Percentiles rank a stretch among this genome's conserved stretches.
Evolutionary conservation across 768 basidiomycete species (phyloP).

Genomic region (Boletus rubescentipes): DNA sequence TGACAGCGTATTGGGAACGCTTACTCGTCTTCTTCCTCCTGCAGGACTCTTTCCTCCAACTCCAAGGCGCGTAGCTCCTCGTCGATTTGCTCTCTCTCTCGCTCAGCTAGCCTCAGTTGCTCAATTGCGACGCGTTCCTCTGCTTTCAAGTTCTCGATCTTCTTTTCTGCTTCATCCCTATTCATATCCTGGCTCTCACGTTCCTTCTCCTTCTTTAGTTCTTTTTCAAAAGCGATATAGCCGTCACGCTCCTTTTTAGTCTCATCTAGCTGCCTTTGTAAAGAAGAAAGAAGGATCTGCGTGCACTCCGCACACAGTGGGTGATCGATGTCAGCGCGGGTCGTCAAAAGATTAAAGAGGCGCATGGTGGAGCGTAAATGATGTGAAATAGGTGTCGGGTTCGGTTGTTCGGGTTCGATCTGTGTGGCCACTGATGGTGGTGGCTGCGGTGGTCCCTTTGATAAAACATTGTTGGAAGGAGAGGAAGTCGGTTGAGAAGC

Average conservation of each 20-base stretch:
- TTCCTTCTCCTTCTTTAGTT: conserved; percentile 79
- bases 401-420: conserved; percentile 52
- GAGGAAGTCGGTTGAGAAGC: conserved; percentile 44
- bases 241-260: conserved; percentile 90
- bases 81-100: conserved; percentile 73
- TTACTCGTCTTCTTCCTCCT: conserved; percentile 80
- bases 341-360: conserved; percentile 74
- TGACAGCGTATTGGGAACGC: conserved; percentile 30
- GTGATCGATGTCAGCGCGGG: conserved; percentile 81
- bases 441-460: conserved; percentile 27
- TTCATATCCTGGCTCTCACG: conserved; percentile 59
- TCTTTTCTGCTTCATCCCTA: conserved; percentile 66
- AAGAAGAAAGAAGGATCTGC: conserved; percentile 68
- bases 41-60: conserved; percentile 73
- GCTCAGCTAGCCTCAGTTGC: conserved; percentile 73
- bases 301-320: conserved; percentile 96
- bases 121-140: conserved; percentile 71
- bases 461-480: conserved; percentile 32
- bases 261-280: conserved; percentile 84
- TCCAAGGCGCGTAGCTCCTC: conserved; percentile 70
- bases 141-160: conserved; percentile 66
- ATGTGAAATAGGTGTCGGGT: conserved; percentile 74
- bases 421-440: conserved; percentile 32
- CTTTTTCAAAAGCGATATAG: conserved; percentile 90
- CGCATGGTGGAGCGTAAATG: conserved; percentile 73